Conservation (phyloP, 2,329 filamentous ascomycete genomes). For the Leptographium procerum region DNA sequence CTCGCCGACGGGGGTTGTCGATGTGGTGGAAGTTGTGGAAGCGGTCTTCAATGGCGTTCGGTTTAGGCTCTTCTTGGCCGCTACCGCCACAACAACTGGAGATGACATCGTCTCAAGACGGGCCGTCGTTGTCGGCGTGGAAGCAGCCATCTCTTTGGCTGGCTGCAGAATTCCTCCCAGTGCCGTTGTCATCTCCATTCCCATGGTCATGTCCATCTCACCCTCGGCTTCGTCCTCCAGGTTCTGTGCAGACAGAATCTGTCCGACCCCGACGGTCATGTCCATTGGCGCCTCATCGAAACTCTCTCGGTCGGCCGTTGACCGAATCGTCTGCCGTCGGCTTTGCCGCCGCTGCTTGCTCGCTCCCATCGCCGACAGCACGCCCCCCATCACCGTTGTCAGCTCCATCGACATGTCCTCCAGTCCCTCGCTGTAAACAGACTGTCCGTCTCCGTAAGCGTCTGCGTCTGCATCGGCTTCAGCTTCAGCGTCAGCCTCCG, state of each 20-base stretch:
- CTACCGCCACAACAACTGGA: conserved; percentile 18
- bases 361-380: conserved; percentile 23
- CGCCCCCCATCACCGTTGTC: conserved; percentile 51
- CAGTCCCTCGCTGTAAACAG: conserved; percentile 29
- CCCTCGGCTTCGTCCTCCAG: conserved; percentile 21
- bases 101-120: neutral
- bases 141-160: conserved; percentile 8
- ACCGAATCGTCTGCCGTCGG: conserved; percentile 16
- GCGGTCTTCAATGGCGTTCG: conserved; percentile 30
- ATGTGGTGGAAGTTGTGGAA: neutral
- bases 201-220: conserved; percentile 32
- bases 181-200: conserved; percentile 57
- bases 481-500: conserved; percentile 25
- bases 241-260: conserved; percentile 13
- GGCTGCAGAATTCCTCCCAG: conserved; percentile 50
- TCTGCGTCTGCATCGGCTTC: conserved; percentile 15
- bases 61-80: conserved; percentile 40
- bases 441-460: neutral
- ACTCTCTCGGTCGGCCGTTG: conserved; percentile 7
- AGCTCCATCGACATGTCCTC: conserved; percentile 75
- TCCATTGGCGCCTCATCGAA: conserved; percentile 32
- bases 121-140: neutral
- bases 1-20: neutral
- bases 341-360: conserved; percentile 9
- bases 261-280: conserved; percentile 37